These are phyloP conservation scores for Ophiostoma triangulosporum DNA, from an alignment of 2,329 filamentous ascomycete genomes.

Conservation along the genomic window DNA sequence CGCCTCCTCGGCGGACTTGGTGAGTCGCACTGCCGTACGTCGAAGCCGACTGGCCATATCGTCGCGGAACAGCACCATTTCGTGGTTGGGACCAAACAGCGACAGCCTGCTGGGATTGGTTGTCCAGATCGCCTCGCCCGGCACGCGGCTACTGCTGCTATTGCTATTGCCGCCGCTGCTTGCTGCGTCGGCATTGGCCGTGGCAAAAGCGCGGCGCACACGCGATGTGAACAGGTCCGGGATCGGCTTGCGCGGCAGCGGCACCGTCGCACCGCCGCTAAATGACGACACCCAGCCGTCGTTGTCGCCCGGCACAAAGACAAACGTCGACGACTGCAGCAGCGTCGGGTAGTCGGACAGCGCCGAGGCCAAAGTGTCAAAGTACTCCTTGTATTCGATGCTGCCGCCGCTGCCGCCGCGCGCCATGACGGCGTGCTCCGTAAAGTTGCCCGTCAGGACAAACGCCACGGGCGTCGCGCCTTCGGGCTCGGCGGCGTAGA, in stretches of 20 bases:
- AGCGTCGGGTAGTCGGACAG: conserved; percentile 74
- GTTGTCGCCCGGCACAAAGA: conserved; percentile 92
- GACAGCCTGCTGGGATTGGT: conserved; percentile 73
- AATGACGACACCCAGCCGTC: conserved; percentile 94
- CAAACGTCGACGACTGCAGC: conserved; percentile 66
- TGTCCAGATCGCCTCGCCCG: conserved; percentile 73
- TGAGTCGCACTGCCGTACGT: conserved; percentile 58
- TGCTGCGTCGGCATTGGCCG: conserved; percentile 56
- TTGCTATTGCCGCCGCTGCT: conserved; percentile 20
- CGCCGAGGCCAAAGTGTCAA: conserved; percentile 72
- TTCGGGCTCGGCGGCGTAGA: conserved; percentile 55
- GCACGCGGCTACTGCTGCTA: conserved; percentile 4
- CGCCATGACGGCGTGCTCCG: conserved; percentile 49
- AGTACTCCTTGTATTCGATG: conserved; percentile 94
- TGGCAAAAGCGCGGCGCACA: conserved; percentile 65
- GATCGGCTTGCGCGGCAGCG: conserved; percentile 56
- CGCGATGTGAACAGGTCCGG: conserved; percentile 85
- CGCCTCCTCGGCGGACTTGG: conserved; percentile 6
- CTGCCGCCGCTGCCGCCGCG: conserved; percentile 60
- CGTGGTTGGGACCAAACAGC: conserved; percentile 77
- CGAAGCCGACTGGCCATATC: conserved; percentile 70
- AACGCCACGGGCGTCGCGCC: conserved; percentile 62
- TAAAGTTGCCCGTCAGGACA: conserved; percentile 77
- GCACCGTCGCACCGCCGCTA: conserved; percentile 56
- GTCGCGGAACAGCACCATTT: conserved; percentile 77